A percentile compares a stretch with the other conserved stretches of the same genome.
phyloP scores from a whole-genome alignment of 352 stramenopile species.

The Phytopythium kandeliae region DNA sequence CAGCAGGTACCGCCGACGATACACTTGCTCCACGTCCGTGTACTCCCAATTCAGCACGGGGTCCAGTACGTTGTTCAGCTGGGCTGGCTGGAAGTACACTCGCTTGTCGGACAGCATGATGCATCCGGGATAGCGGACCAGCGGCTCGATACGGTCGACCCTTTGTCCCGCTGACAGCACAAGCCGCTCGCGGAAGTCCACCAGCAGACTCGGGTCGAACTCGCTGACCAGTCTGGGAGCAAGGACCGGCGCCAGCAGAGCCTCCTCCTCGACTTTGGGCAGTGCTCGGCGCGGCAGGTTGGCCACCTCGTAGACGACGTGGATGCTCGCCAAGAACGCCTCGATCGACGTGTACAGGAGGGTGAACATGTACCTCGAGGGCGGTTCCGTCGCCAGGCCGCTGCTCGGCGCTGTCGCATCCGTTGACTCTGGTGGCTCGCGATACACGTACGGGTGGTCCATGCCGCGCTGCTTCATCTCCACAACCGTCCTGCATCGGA shows the following conservation, averaged over 20 bases:
- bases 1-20: slow-evolving; percentile 87
- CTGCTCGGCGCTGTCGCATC: slow-evolving; percentile 3
- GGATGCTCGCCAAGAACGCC: slow-evolving; percentile 58
- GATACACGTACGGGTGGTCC: slow-evolving; percentile 59
- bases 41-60: slow-evolving; percentile 84
- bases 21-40: slow-evolving; percentile 61
- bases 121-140: slow-evolving; percentile 84
- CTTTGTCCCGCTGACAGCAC: slow-evolving; percentile 39
- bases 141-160: slow-evolving; percentile 76
- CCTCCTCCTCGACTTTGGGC: slow-evolving; percentile 64
- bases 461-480: slow-evolving; percentile 76
- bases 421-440: slow-evolving; percentile 16
- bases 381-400: slow-evolving; percentile 10
- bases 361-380: slow-evolving; percentile 66
- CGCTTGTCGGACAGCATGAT: slow-evolving; percentile 72
- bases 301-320: slow-evolving; percentile 49
- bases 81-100: slow-evolving; percentile 90
- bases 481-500: slow-evolving; percentile 43
- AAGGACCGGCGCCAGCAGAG: slow-evolving; percentile 56
- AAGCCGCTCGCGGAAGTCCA: slow-evolving; percentile 79
- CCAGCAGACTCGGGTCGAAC: slow-evolving; percentile 79
- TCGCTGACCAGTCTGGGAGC: slow-evolving; percentile 37
- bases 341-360: slow-evolving; percentile 63
- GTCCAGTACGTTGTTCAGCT: slow-evolving; percentile 90
- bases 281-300: slow-evolving; percentile 38